Conservation (phyloP, 75 land plant genomes). For the Chamaecyparis obtusa region DNA sequence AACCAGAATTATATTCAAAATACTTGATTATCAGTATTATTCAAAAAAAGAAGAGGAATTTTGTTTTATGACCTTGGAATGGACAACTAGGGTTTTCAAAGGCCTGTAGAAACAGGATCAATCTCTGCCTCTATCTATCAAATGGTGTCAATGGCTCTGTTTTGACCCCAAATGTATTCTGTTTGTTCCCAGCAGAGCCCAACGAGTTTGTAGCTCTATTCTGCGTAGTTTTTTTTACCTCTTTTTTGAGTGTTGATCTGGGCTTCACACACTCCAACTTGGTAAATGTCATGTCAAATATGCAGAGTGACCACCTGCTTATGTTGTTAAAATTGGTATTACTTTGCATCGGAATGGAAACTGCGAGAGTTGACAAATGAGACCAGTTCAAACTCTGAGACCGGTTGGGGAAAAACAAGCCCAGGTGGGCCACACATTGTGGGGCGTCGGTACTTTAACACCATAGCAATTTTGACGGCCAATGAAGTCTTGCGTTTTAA, state of each 20-base stretch:
- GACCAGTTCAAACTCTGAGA: background rate
- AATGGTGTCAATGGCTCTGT: no score
- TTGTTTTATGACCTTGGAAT: no score
- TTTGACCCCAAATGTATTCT: background rate
- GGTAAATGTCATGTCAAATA: no score
- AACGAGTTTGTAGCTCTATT: background rate
- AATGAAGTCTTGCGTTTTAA: background rate
- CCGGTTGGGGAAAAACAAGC: background rate
- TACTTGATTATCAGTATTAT: no score
- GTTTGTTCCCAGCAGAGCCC: background rate
- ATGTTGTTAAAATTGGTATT: background rate
- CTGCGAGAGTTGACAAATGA: background rate
- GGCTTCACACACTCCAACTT: background rate
- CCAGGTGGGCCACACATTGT: background rate
- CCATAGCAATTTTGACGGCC: background rate
- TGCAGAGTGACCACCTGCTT: background rate
- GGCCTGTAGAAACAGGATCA: no score
- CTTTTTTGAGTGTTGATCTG: background rate
- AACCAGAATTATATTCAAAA: no score
- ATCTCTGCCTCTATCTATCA: no score
- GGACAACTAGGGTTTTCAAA: no score
- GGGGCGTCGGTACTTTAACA: background rate
- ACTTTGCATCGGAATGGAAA: background rate
- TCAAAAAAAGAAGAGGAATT: no score
- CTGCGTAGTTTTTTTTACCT: no score